Conservation (phyloP, 2,329 filamentous ascomycete species). For the Fusarium sp. region DNA sequence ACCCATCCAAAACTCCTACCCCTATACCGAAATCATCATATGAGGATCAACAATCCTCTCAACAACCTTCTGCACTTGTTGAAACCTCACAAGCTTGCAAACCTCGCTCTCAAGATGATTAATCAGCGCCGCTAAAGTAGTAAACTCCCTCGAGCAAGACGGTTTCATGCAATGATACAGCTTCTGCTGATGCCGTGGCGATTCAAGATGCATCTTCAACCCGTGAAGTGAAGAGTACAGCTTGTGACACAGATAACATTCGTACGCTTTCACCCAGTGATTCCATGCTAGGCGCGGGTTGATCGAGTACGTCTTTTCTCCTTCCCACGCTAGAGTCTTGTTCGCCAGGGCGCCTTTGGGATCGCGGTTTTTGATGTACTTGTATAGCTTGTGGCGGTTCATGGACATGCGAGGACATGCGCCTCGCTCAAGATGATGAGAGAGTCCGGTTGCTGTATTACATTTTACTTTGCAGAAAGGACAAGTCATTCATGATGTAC, state of each 20-base stretch:
- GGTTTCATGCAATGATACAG: conserved; percentile 57
- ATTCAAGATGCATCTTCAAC: conserved; percentile 67
- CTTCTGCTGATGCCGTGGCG: conserved; percentile 54
- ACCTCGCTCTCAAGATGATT: conserved; percentile 60
- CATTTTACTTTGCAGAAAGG: conserved; percentile 65
- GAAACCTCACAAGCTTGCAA: conserved; percentile 55
- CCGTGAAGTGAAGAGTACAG: conserved; percentile 50
- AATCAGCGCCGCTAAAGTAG: conserved; percentile 53
- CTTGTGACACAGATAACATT: conserved; percentile 60
- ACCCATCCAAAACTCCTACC: rapidly evolving
- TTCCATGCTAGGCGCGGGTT: conserved; percentile 58
- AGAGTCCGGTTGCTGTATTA: conserved; percentile 64
- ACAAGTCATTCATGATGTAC: conserved; percentile 51
- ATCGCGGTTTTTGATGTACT: conserved; percentile 60
- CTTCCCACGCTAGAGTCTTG: conserved; percentile 60
- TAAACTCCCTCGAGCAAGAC: conserved; percentile 54
- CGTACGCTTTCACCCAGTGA: conserved; percentile 38
- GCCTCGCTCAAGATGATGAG: conserved; percentile 68
- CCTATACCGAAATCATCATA: conserved; percentile 9
- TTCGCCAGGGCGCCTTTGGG: conserved; percentile 62
- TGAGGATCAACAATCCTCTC: conserved; percentile 25
- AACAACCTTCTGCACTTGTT: conserved; percentile 52
- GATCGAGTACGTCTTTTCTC: conserved; percentile 52
- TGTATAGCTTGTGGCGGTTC: conserved; percentile 63
- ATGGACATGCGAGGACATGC: conserved; percentile 61